Evolutionary conservation across 495 filamentous ascomycete genomes (phyloP).

Genomic region (Monascus purpureus): DNA sequence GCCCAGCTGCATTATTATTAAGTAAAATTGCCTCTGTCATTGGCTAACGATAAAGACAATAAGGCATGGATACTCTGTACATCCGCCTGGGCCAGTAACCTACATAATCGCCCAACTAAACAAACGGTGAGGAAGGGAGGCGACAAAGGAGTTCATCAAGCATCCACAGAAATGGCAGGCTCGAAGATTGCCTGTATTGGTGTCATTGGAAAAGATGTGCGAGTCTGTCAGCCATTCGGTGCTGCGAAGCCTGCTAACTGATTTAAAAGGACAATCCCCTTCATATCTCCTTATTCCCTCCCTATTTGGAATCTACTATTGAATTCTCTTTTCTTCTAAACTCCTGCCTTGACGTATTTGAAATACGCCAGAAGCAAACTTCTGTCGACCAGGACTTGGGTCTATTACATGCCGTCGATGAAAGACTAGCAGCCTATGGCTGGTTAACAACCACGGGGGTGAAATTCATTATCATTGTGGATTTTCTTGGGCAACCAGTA

Average conservation of each 20-base stretch:
- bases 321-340: conserved; percentile 88
- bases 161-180: conserved; percentile 12
- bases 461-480: conserved; percentile 76
- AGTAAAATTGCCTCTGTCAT: no score
- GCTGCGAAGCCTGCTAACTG: conserved; percentile 4
- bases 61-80: no score
- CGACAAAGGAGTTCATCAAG: no score
- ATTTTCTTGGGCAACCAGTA: conserved; percentile 53
- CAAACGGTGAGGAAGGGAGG: no score
- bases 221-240: conserved; percentile 6
- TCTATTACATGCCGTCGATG: conserved; percentile 82
- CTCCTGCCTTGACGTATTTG: conserved; percentile 86
- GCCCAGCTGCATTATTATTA: no score
- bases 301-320: conserved; percentile 46
- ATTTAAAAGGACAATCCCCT: conserved; percentile 76
- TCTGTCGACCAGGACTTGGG: conserved; percentile 72
- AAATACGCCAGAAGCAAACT: conserved; percentile 55
- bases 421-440: conserved; percentile 80
- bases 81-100: no score
- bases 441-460: conserved; percentile 96
- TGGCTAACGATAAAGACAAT: no score
- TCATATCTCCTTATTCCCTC: conserved; percentile 80
- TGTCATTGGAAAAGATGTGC: conserved; percentile 81
- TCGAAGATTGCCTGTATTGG: conserved; percentile 72
- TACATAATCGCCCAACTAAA: no score